A percentile compares a stretch with the other conserved stretches of the same genome.
phyloP scores from a whole-genome alignment of 768 basidiomycete genomes.

The Mycena belliarum region DNA sequence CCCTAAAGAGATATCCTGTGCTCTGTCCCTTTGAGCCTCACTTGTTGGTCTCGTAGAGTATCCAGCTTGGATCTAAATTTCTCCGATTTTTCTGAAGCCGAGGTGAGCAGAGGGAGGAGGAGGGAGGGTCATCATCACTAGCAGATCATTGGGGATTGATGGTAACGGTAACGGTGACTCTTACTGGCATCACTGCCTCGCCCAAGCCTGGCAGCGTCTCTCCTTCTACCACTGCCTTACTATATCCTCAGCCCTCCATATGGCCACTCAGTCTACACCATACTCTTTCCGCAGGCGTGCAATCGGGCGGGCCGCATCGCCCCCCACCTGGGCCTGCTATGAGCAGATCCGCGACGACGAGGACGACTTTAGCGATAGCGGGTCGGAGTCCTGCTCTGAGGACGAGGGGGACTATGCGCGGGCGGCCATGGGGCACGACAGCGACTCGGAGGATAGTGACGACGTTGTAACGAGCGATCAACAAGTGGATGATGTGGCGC shows the following conservation, averaged over 20 bases:
- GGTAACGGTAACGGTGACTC: neutral
- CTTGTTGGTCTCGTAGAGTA: no score
- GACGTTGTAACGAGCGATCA: conserved; percentile 23
- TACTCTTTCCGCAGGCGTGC: conserved; percentile 68
- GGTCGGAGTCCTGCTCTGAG: conserved; percentile 68
- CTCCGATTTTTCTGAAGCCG: neutral
- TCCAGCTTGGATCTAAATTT: no score
- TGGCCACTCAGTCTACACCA: conserved; percentile 46
- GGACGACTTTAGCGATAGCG: conserved; percentile 55
- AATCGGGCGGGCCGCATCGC: conserved; percentile 79
- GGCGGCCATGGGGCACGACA: conserved; percentile 23
- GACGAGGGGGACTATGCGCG: conserved; percentile 62
- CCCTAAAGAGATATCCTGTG: no score
- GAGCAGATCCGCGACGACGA: conserved; percentile 81
- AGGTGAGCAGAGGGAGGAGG: neutral
- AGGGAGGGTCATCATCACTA: no score
- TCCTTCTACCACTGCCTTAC: neutral
- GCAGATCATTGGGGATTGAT: no score
- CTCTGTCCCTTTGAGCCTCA: no score
- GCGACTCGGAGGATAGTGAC: conserved; percentile 40
- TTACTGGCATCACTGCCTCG: neutral
- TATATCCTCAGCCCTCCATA: conserved; percentile 18
- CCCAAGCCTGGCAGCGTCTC: neutral
- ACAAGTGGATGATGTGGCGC: conserved; percentile 36
- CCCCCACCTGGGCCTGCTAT: conserved; percentile 88